Evolutionary conservation across 129 eudicot species (phyloP).

Genomic region (Tagetes patula): DNA sequence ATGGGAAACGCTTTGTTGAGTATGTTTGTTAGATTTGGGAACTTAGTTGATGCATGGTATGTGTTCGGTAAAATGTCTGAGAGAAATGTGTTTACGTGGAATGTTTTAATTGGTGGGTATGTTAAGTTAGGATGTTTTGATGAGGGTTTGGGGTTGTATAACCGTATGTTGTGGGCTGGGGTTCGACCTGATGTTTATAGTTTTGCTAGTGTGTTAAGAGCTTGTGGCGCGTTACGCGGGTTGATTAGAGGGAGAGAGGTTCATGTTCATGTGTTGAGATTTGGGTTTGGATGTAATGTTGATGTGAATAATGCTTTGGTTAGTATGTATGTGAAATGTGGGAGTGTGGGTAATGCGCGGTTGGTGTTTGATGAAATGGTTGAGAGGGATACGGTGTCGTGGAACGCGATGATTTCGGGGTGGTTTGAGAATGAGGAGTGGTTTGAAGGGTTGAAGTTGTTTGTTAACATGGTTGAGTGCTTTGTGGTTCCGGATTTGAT

Average conservation of each 20-base stretch:
- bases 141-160: constrained; percentile 80
- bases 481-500: constrained; percentile 57
- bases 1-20: constrained; percentile 80
- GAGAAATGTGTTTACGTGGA: constrained; percentile 87
- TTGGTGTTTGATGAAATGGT: constrained; percentile 70
- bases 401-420: constrained; percentile 94
- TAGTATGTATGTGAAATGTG: constrained; percentile 81
- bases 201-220: constrained; percentile 81
- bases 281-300: constrained; percentile 48
- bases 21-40: constrained; percentile 80
- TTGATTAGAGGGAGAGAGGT: constrained; percentile 64
- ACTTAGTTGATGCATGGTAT: constrained; percentile 83
- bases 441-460: constrained; percentile 62
- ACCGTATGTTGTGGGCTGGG: constrained; percentile 83
- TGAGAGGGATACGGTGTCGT: constrained; percentile 69
- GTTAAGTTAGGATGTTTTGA: constrained; percentile 75
- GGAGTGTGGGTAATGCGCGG: constrained; percentile 56
- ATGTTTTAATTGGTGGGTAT: constrained; percentile 91
- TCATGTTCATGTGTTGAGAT: constrained; percentile 77
- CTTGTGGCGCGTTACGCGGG: constrained; percentile 70
- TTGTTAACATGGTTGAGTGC: constrained; percentile 57
- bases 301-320: constrained; percentile 77
- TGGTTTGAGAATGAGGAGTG: constrained; percentile 65
- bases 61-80: constrained; percentile 96
- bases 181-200: constrained; percentile 81